Evolutionary conservation across 176 grass and related monocot species (phyloP), one percentile per base, ranked within the genome.

Genomic region (Triticum turgidum): DNA sequence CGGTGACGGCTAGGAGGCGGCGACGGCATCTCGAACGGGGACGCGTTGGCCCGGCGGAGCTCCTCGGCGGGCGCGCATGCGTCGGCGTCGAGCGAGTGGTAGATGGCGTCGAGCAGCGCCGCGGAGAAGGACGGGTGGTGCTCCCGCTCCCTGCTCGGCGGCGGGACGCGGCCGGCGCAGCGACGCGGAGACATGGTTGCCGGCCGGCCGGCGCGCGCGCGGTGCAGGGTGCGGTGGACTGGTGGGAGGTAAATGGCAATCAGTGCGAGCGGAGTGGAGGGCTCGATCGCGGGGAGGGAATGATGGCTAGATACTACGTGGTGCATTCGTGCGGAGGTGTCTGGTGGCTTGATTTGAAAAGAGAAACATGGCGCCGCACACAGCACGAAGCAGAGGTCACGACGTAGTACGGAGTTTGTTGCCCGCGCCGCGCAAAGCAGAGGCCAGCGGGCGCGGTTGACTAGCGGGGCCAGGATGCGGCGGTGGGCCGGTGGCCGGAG

Each of bases 51-150:
- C 38, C 20, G 72, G 21, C 82, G 75, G 2, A 66, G 47, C 12
- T 12, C 66, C 17, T 11, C 78, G 52, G 68, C 45, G 29, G 79
- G 22, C n/a, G 83, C 47, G 39, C 73, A 27, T 17, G 85, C 87
- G 34, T 91, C 88, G 29, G 72, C 76, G 67, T 98, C 96, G 37
- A 98, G 88, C 13, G 96, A 98, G 24, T 91, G 91, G 86, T 98
- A 98, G 89, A 98, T 98, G 61, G 89, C 96, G 64, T 95, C 91
- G 78, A 95, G 91, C 8, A 98, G 90, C 38, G 91, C 91, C 15
- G 96, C 92, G 42, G 93, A 98, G 90, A 98, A 98, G 61, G 93
- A 97, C 37, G 88, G 76, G 73, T 90, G 83, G 81, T 90, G 83
- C 39, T 87, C 89, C 10, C 86, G 74, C n/a, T 65, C 54, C 10